Conservation (phyloP, 768 basidiomycete species). For the Stropharia rugosoannulata region DNA sequence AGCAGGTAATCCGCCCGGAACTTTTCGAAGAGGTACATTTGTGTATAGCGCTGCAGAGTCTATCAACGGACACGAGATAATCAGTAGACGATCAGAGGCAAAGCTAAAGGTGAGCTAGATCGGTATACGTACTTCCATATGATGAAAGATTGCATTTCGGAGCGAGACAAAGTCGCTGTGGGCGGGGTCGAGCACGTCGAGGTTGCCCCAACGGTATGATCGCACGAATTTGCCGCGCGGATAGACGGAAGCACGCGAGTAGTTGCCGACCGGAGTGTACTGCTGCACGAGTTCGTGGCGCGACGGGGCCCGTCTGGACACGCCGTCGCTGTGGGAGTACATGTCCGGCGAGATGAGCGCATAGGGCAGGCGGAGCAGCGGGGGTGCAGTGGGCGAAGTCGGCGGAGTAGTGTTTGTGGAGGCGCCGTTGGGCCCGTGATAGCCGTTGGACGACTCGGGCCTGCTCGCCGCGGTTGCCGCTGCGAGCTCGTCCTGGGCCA, state of each 20-base stretch:
- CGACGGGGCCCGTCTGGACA: slow-evolving; percentile 51
- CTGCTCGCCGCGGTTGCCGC: slow-evolving; percentile 31
- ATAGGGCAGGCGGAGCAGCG: slow-evolving; percentile 73
- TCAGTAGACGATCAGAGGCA: slow-evolving; percentile 6
- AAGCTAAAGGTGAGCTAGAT: background rate
- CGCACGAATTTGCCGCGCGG: slow-evolving; percentile 65
- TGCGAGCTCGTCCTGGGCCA: slow-evolving; percentile 41
- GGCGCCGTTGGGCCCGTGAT: slow-evolving; percentile 51
- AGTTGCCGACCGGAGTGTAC: slow-evolving; percentile 61
- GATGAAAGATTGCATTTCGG: slow-evolving; percentile 79
- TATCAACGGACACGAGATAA: slow-evolving; percentile 30
- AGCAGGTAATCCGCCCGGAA: slow-evolving; percentile 62
- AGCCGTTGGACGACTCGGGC: slow-evolving; percentile 54
- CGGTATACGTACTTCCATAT: slow-evolving; percentile 70
- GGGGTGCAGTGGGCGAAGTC: slow-evolving; percentile 60
- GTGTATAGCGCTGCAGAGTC: slow-evolving; percentile 85
- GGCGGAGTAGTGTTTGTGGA: slow-evolving; percentile 61
- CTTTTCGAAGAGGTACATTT: slow-evolving; percentile 80
- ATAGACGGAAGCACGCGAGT: slow-evolving; percentile 43
- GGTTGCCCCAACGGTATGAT: slow-evolving; percentile 79
- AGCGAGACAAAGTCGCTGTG: slow-evolving; percentile 83
- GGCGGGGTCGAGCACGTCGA: slow-evolving; percentile 75
- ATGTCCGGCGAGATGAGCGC: slow-evolving; percentile 82
- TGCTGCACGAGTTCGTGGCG: slow-evolving; percentile 74
- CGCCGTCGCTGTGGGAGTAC: slow-evolving; percentile 84